Base-by-base conservation (phyloP, 2,329 filamentous ascomycete species). In the Xylaria sp. region DNA sequence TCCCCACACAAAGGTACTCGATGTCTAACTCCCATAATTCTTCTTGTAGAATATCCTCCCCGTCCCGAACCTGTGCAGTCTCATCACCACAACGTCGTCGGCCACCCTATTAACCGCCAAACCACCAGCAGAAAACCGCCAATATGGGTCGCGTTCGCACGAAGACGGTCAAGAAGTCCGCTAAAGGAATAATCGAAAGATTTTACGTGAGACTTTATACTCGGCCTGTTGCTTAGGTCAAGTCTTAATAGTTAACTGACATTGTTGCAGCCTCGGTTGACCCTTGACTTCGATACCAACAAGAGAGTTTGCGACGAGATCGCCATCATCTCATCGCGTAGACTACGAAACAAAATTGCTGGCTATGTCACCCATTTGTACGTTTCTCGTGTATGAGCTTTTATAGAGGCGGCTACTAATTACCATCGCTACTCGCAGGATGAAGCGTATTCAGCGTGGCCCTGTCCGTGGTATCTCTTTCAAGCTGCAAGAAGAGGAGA, bases 401-500 rank as follows among this genome's bases (percentile, higher is more conserved):
- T 1, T n/a, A 27, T 20, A 4, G 33, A 38, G 3, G 17, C 36
- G 38, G 31, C 17, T 31, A 54, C 65, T 69, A 50, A 69, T 39
- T 25, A 47, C 29, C 3, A 22, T 54, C 33, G 7, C 56, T 39
- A 42, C 27, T 55, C 27, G 31, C 38, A 69, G 65, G 85, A 99
- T 99, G 96, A 98, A 98, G 91, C 96, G 96, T 85, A 99, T 99
- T 79, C 96, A 98, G 89, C 94, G 96, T 83, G 96, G 96, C 75
- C 96, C 96, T 75, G 96, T 99, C 85, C 96, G 96, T 79, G 96
- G 96, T 88, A 99, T 99, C 86, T 99, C 96, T 85, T 99, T 99
- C 94, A 99, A 99, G 90, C 93, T 99, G 70, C 96, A 99, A 87
- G 96, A 99, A 88, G 96, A 99, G 89, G 96, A 99, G 91, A 93